Conservation (phyloP, 805 yeast species). For the Tetrapisispora pingtungensis region DNA sequence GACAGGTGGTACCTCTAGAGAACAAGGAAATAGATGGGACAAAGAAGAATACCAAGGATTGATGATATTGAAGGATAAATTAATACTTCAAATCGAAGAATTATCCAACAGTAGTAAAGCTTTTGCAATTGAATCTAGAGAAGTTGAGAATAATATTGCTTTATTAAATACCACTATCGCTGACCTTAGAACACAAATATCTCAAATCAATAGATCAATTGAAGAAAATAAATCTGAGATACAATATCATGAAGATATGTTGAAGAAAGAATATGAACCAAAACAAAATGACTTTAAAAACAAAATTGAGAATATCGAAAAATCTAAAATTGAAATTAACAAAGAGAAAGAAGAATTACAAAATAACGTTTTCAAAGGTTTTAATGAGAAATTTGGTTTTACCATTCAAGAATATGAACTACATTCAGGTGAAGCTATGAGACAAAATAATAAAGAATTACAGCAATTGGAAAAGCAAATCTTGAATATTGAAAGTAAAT, state of each 20-base stretch:
- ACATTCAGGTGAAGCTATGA: slow-evolving; percentile 47
- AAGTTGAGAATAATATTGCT: slow-evolving; percentile 46
- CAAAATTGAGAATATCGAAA: slow-evolving; percentile 13
- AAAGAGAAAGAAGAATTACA: slow-evolving; percentile 32
- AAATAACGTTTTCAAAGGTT: slow-evolving; percentile 37
- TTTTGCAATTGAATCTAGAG: slow-evolving; percentile 46
- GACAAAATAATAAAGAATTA: slow-evolving; percentile 50
- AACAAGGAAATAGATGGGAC: slow-evolving; percentile 52
- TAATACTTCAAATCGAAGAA: slow-evolving; percentile 38
- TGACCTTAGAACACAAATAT: slow-evolving; percentile 35
- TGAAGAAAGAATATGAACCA: slow-evolving; percentile 22
- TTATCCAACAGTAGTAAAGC: slow-evolving; percentile 35
- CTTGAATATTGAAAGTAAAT: slow-evolving; percentile 47
- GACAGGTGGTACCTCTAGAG: slow-evolving; percentile 77
- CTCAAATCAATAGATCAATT: slow-evolving; percentile 36
- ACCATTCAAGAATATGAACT: slow-evolving; percentile 60
- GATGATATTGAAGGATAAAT: slow-evolving; percentile 38
- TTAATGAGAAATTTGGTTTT: slow-evolving; percentile 49
- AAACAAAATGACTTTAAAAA: slow-evolving; percentile 18
- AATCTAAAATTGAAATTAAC: slow-evolving; percentile 20
- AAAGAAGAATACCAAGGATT: slow-evolving; percentile 53
- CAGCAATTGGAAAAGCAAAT: slow-evolving; percentile 54
- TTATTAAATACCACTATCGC: slow-evolving; percentile 38
- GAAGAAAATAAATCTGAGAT: slow-evolving; percentile 42
- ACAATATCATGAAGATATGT: slow-evolving; percentile 34